Conservation (phyloP, 2,329 filamentous ascomycete species). For the Penicillium sp. region DNA sequence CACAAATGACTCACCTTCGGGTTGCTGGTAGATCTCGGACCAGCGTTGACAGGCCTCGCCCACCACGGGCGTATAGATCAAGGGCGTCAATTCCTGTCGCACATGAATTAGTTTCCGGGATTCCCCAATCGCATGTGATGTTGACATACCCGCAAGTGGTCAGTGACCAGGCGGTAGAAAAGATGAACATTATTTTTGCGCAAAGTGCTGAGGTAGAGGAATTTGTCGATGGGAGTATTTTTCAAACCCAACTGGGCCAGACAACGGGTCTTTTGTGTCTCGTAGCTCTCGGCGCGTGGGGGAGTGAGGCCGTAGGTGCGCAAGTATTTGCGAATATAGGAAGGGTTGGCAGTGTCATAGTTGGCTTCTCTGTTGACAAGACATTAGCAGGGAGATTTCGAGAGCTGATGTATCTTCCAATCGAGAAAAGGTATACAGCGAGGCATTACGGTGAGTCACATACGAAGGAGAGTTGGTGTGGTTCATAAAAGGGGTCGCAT, state of each 20-base stretch:
- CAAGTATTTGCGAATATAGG: slow-evolving; percentile 48
- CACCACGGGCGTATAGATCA: slow-evolving; percentile 53
- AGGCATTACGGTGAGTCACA: slow-evolving; percentile 12
- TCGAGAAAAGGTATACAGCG: no score
- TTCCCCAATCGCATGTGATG: neutral
- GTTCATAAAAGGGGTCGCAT: slow-evolving; percentile 32
- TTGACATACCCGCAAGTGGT: slow-evolving; percentile 41
- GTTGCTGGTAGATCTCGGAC: slow-evolving; percentile 90
- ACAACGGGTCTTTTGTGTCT: slow-evolving; percentile 46
- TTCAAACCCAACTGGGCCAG: slow-evolving; percentile 46
- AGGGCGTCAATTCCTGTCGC: slow-evolving; percentile 43
- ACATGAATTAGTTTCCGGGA: neutral
- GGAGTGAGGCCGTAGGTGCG: slow-evolving; percentile 48
- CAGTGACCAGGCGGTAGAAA: slow-evolving; percentile 48
- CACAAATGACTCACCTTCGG: slow-evolving; percentile 60
- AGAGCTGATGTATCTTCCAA: no score
- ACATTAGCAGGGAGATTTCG: neutral
- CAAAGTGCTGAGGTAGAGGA: slow-evolving; percentile 46
- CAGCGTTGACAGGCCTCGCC: slow-evolving; percentile 95
- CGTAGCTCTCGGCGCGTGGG: slow-evolving; percentile 46
- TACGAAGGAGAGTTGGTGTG: slow-evolving; percentile 30
- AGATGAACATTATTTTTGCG: slow-evolving; percentile 49
- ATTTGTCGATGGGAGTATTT: slow-evolving; percentile 45
- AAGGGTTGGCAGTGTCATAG: slow-evolving; percentile 47
- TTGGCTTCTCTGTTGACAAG: slow-evolving; percentile 35